Evolutionary conservation across 2,329 filamentous ascomycete genomes (phyloP), one percentile per base, ranked within the genome.

Genomic region (Monosporascus cannonballus): DNA sequence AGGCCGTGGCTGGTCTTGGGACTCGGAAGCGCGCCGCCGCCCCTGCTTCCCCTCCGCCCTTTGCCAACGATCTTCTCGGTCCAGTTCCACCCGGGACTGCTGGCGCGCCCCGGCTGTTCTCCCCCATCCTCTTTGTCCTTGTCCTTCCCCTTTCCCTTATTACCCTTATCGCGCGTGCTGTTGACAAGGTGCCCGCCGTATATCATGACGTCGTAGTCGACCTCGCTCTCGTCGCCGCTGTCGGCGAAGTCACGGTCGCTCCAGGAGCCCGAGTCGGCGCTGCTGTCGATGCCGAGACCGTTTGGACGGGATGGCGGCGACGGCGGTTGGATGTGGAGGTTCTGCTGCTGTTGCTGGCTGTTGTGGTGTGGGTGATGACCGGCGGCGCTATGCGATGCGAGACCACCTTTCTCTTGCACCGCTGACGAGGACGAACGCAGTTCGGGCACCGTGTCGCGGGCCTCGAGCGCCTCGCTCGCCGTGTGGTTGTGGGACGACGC

Each of bases 191-290:
- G 30, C 11, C 30, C 30, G 18, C 62, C 59, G 41, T 62, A 62
- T 1, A 57, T 57, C 46, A 65, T 34, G 30, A 34, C 50, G 20
- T 65, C 64, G 36, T 61, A 53, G 37, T 66, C 69, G 30, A 71
- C 67, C 49, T 75, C 72, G 48, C 71, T 73, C 52, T 78, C 75
- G 47, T 75, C 71, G 25, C 70, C 75, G 34, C 71, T 82, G 57
- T 85, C 81, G 9, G 73, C 73, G 72, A 83, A 85, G 64, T 87
- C 83, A 11, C 77, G 73, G 48, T 88, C 85, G 64, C 81, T 86
- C 86, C 85, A 89, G 4, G 76, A 77, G 51, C 79, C 73, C 3
- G 81, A 85, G 59, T 86, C 84, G 24, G 65, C 59, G 36, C 73
- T 58, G 30, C 70, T 65, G 34, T 63, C 57, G 22, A 34, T 14